phyloP scores from a whole-genome alignment of 2,329 filamentous ascomycete genomes.

The Trichoderma brevicompactum region DNA sequence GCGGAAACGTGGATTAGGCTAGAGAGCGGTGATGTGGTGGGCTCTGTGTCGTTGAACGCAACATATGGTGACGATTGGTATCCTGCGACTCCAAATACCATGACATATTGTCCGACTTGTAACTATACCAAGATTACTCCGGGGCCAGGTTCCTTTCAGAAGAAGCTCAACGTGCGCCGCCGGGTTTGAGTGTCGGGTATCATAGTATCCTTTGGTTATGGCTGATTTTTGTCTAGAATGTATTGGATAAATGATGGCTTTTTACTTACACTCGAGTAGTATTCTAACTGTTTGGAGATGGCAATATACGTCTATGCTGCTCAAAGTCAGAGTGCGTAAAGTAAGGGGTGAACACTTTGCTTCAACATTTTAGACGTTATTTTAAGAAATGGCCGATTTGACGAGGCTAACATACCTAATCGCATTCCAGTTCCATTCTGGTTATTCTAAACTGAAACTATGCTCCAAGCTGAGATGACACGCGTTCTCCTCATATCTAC shows the following conservation, averaged over 20 bases:
- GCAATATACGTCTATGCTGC: no score
- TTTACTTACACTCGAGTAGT: background rate
- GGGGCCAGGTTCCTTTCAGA: slow-evolving; percentile 25
- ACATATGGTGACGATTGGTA: slow-evolving; percentile 64
- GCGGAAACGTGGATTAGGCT: slow-evolving; percentile 65
- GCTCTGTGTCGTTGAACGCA: slow-evolving; percentile 58
- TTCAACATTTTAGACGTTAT: no score
- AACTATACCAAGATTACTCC: slow-evolving; percentile 29
- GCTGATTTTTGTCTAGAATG: slow-evolving; percentile 9
- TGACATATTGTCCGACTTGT: slow-evolving; percentile 38
- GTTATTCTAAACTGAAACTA: no score
- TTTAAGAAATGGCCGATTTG: no score
- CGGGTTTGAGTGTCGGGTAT: background rate
- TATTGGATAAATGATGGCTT: slow-evolving; percentile 11
- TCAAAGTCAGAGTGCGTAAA: no score
- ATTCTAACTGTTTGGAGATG: background rate
- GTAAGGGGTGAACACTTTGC: no score
- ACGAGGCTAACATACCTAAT: no score
- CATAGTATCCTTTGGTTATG: background rate
- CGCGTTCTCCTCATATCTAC: no score
- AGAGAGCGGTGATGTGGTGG: slow-evolving; percentile 58
- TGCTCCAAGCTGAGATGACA: no score
- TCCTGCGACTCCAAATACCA: slow-evolving; percentile 47
- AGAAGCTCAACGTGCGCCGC: slow-evolving; percentile 1
- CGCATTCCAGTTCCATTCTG: no score